Evolutionary conservation across 2,329 filamentous ascomycete genomes (phyloP).

Genomic region (Trichoderma atroviride): DNA sequence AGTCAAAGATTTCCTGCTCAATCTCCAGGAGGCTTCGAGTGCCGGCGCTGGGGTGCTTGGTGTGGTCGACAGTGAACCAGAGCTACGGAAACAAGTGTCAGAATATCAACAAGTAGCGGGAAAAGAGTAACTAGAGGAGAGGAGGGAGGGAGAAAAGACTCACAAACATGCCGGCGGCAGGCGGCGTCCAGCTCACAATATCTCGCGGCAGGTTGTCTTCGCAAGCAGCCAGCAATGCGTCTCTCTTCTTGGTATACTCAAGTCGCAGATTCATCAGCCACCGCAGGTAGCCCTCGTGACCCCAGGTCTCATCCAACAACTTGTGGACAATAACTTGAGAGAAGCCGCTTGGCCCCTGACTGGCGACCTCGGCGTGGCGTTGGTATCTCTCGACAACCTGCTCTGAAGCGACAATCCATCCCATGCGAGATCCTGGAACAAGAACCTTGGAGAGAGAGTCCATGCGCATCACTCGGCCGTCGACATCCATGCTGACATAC

Average conservation of each 20-base stretch:
- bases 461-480: slow-evolving; percentile 86
- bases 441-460: slow-evolving; percentile 95
- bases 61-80: slow-evolving; percentile 72
- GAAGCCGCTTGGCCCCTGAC: slow-evolving; percentile 83
- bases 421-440: slow-evolving; percentile 76
- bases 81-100: slow-evolving; percentile 48
- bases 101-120: neutral
- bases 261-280: slow-evolving; percentile 84
- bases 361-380: slow-evolving; percentile 79
- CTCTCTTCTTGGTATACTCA: slow-evolving; percentile 78
- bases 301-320: slow-evolving; percentile 91
- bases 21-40: slow-evolving; percentile 63
- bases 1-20: slow-evolving; percentile 84
- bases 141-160: slow-evolving; percentile 38
- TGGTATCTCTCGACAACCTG: slow-evolving; percentile 83
- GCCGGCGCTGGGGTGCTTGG: slow-evolving; percentile 63
- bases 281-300: slow-evolving; percentile 82
- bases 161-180: slow-evolving; percentile 92
- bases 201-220: slow-evolving; percentile 74
- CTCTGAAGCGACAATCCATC: slow-evolving; percentile 87
- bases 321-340: slow-evolving; percentile 85
- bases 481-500: slow-evolving; percentile 76
- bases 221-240: slow-evolving; percentile 78
- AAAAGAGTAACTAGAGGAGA: neutral
- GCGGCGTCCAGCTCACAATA: slow-evolving; percentile 77